Evolutionary conservation across 2,329 filamentous ascomycete genomes (phyloP).

Genomic region (Geosmithia putterillii): DNA sequence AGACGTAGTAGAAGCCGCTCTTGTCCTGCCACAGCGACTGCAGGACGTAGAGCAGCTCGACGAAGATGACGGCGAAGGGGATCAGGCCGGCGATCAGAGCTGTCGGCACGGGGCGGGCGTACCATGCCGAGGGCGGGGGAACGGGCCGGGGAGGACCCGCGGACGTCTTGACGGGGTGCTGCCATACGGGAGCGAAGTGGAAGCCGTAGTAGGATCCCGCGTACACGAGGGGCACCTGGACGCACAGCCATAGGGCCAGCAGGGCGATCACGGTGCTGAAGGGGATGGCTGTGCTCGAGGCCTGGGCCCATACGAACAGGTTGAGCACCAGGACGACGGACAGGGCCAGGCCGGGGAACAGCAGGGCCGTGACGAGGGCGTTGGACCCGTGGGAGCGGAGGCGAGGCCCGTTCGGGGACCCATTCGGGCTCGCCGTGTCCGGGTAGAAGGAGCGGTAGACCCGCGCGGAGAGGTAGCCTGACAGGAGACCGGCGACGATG

Average conservation of each 20-base stretch:
- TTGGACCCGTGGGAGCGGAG: conserved; percentile 58
- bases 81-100: conserved; percentile 64
- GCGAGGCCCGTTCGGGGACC: no score
- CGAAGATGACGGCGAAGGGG: conserved; percentile 79
- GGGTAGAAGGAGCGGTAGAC: conserved; percentile 79
- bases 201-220: conserved; percentile 69
- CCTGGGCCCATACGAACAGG: conserved; percentile 82
- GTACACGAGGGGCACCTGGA: conserved; percentile 78
- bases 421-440: no score
- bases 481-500: conserved; percentile 71
- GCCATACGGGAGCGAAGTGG: conserved; percentile 47
- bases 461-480: conserved; percentile 75
- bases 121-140: conserved; percentile 56
- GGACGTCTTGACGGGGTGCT: conserved; percentile 70
- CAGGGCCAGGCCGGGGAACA: conserved; percentile 73
- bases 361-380: conserved; percentile 60
- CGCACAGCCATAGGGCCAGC: conserved; percentile 67
- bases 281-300: conserved; percentile 76
- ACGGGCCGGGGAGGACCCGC: conserved; percentile 55
- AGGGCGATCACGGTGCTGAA: conserved; percentile 68
- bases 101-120: conserved; percentile 49
- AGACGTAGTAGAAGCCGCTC: conserved; percentile 84
- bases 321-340: conserved; percentile 67
- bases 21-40: conserved; percentile 85
- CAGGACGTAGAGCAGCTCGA: conserved; percentile 78